A percentile compares a stretch with the other conserved stretches of the same genome.
Evolutionary conservation across 306 rosid genomes (phyloP).

Genomic region (Malus sieversii): DNA sequence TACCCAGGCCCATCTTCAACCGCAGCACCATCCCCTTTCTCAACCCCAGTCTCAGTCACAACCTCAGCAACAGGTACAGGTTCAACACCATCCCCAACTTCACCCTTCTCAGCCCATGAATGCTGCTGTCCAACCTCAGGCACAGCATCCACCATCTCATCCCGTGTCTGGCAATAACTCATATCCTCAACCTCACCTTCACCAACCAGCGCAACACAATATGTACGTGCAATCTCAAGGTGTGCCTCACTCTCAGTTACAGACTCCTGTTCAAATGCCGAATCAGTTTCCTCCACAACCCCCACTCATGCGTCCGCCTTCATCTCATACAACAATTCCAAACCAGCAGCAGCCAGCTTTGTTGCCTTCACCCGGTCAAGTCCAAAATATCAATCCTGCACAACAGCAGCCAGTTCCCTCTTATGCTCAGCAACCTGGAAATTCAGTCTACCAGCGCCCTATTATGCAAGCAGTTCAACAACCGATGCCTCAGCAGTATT

Average conservation of each 20-base stretch:
- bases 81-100: slow-evolving; percentile 37
- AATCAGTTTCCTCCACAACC: slow-evolving; percentile 58
- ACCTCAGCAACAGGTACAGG: slow-evolving; percentile 43
- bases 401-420: slow-evolving; percentile 45
- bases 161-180: slow-evolving; percentile 61
- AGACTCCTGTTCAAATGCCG: slow-evolving; percentile 44
- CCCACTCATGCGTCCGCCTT: slow-evolving; percentile 52
- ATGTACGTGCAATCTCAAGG: slow-evolving; percentile 43
- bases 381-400: slow-evolving; percentile 43
- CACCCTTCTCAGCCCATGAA: slow-evolving; percentile 25
- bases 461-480: slow-evolving; percentile 50
- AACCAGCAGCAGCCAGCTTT: slow-evolving; percentile 55
- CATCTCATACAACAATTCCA: slow-evolving; percentile 46
- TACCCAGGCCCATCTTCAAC: slow-evolving; percentile 43
- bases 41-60: slow-evolving; percentile 49
- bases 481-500: slow-evolving; percentile 28
- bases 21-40: slow-evolving; percentile 51
- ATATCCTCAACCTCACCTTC: slow-evolving; percentile 52
- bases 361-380: slow-evolving; percentile 56
- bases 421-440: slow-evolving; percentile 59
- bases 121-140: slow-evolving; percentile 51
- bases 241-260: slow-evolving; percentile 45
- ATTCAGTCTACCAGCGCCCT: slow-evolving; percentile 46
- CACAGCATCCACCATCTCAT: slow-evolving; percentile 46
- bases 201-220: slow-evolving; percentile 46